Evolutionary conservation across 2,329 filamentous ascomycete species (phyloP).

Genomic region (Trichoderma harzianum): DNA sequence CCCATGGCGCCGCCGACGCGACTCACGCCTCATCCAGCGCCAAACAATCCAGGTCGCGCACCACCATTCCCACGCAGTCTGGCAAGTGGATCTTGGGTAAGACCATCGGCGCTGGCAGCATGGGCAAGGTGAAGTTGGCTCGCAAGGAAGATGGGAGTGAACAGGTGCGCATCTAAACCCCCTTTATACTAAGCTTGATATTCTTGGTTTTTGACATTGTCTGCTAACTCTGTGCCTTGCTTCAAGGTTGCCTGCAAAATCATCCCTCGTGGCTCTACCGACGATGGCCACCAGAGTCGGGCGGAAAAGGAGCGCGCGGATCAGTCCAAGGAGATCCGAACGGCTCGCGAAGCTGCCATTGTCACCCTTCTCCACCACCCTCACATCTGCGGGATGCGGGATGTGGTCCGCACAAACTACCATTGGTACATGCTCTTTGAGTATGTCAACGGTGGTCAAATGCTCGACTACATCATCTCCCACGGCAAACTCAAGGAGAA

Average conservation of each 20-base stretch:
- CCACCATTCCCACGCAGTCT: slow-evolving; percentile 83
- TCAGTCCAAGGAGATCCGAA: slow-evolving; percentile 93
- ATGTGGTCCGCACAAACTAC: slow-evolving; percentile 92
- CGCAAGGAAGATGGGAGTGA: slow-evolving; percentile 86
- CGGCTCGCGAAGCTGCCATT: slow-evolving; percentile 91
- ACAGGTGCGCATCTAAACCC: slow-evolving; percentile 58
- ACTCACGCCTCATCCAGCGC: slow-evolving; percentile 37
- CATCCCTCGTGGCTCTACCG: slow-evolving; percentile 82
- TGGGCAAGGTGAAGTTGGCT: slow-evolving; percentile 98
- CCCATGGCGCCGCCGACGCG: slow-evolving; percentile 37
- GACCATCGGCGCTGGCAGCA: slow-evolving; percentile 94
- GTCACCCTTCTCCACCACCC: slow-evolving; percentile 92
- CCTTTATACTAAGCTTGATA: slow-evolving; percentile 3
- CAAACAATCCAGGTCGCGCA: slow-evolving; percentile 59
- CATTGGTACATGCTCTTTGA: slow-evolving; percentile 99
- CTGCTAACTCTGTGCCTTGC: neutral
- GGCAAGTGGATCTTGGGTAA: slow-evolving; percentile 95
- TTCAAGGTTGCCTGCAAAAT: slow-evolving; percentile 91
- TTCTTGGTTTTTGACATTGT: neutral
- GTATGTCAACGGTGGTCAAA: slow-evolving; percentile 97
- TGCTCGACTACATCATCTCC: slow-evolving; percentile 99
- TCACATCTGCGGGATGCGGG: slow-evolving; percentile 92
- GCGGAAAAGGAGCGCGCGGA: slow-evolving; percentile 85
- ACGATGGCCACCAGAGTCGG: slow-evolving; percentile 71
- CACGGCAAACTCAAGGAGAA: slow-evolving; percentile 98